Conservation (phyloP, 2,329 filamentous ascomycete species). For the Purpureocillium takamizusanense region DNA sequence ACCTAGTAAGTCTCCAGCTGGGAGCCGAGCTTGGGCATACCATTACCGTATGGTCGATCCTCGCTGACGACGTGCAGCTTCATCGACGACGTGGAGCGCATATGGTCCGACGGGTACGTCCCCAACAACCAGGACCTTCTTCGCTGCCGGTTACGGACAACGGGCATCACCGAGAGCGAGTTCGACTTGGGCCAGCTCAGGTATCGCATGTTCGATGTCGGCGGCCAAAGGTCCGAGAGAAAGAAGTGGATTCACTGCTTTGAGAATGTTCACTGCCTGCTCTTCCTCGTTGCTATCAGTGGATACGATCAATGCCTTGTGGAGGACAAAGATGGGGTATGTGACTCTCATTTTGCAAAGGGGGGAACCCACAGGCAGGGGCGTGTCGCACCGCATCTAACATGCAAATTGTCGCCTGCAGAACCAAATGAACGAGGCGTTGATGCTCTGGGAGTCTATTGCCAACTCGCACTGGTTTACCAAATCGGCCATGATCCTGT, state of each 20-base stretch:
- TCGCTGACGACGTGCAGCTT: slow-evolving; percentile 48
- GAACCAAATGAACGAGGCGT: slow-evolving; percentile 87
- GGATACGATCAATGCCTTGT: slow-evolving; percentile 95
- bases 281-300: slow-evolving; percentile 92
- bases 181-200: slow-evolving; percentile 89
- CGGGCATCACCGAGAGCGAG: slow-evolving; percentile 89
- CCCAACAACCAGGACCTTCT: slow-evolving; percentile 93
- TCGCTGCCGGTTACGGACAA: slow-evolving; percentile 81
- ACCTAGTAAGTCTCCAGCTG: slow-evolving; percentile 61
- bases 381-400: slow-evolving; percentile 7
- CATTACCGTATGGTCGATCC: slow-evolving; percentile 5
- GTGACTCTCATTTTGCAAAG: slow-evolving; percentile 21
- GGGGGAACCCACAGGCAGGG: too few species aligned
- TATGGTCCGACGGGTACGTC: slow-evolving; percentile 70
- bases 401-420: slow-evolving; percentile 27
- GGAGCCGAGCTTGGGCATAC: not conserved
- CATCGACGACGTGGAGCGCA: slow-evolving; percentile 66
- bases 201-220: slow-evolving; percentile 95
- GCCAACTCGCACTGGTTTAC: slow-evolving; percentile 83
- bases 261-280: slow-evolving; percentile 82
- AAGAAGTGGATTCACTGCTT: slow-evolving; percentile 99
- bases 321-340: slow-evolving; percentile 90
- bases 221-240: slow-evolving; percentile 82
- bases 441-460: slow-evolving; percentile 81
- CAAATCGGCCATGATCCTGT: slow-evolving; percentile 72